Conservation (phyloP, 1,139 yeast genomes). For the Ogataea hybrid region DNA sequence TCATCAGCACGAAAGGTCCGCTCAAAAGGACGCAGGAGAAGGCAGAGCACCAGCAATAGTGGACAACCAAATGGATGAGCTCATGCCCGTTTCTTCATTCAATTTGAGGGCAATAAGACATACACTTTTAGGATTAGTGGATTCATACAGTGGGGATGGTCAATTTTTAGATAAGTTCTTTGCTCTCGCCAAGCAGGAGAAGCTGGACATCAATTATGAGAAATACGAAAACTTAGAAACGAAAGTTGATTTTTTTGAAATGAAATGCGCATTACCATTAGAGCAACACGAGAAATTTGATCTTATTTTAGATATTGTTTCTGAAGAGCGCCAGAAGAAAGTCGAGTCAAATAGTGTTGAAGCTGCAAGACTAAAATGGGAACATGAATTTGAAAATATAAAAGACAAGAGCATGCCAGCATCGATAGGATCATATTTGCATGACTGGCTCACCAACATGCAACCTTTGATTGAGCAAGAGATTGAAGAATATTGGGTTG, state of each 20-base stretch:
- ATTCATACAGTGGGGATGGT: conserved; percentile 23
- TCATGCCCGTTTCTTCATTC: conserved; percentile 71
- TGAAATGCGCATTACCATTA: conserved; percentile 51
- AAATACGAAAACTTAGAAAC: conserved; percentile 25
- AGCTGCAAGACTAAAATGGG: conserved; percentile 89
- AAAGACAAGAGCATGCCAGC: conserved; percentile 49
- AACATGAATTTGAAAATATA: conserved; percentile 71
- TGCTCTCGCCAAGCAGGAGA: conserved; percentile 27
- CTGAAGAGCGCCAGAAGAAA: conserved; percentile 70
- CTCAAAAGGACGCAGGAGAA: neutral
- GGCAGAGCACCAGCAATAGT: conserved; percentile 31
- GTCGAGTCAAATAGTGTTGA: conserved; percentile 79
- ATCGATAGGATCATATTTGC: conserved; percentile 68
- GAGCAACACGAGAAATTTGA: conserved; percentile 61
- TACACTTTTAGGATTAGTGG: conserved; percentile 63
- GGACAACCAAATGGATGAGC: conserved; percentile 52
- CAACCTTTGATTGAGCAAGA: conserved; percentile 69
- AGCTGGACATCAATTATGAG: conserved; percentile 36
- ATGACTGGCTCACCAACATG: conserved; percentile 73
- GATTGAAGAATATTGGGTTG: conserved; percentile 45
- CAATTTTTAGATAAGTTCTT: conserved; percentile 24
- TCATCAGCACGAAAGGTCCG: neutral
- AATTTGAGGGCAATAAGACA: conserved; percentile 82
- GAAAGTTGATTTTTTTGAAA: conserved; percentile 58
- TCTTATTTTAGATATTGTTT: conserved; percentile 61